These are phyloP conservation scores for Ettlia oleoabundans DNA, from an alignment of 139 green algal species.

Conservation along the genomic window DNA sequence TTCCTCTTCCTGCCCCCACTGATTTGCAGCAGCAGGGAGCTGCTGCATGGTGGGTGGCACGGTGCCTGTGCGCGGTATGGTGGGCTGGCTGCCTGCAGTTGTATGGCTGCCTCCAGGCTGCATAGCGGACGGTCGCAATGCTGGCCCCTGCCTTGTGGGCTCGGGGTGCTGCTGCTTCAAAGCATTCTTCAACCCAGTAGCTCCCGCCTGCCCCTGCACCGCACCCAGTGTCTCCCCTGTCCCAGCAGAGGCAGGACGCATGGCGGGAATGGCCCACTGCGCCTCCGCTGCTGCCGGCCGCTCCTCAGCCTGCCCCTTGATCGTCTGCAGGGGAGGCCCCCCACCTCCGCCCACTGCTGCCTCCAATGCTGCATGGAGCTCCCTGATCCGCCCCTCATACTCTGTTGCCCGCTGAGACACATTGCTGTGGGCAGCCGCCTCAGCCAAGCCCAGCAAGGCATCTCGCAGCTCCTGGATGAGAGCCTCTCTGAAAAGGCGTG, in stretches of 20 bases:
- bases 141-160: too few relatives aligned
- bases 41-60: too few relatives aligned
- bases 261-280: slow-evolving; percentile 4
- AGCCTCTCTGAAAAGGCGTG: slow-evolving; percentile 42
- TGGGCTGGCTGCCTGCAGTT: too few relatives aligned
- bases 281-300: background rate
- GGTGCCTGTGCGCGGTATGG: too few relatives aligned
- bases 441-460: slow-evolving; percentile 24
- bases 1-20: background rate
- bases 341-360: background rate
- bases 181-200: too few relatives aligned
- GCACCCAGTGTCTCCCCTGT: too few relatives aligned
- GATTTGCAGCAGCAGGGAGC: background rate
- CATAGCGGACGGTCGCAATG: too few relatives aligned
- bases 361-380: slow-evolving; percentile 22
- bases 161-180: too few relatives aligned
- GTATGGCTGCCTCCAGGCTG: too few relatives aligned
- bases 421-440: background rate
- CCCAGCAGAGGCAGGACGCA: background rate
- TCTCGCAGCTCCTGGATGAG: slow-evolving; percentile 56
- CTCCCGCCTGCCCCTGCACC: too few relatives aligned
- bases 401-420: background rate
- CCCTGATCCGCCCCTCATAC: slow-evolving; percentile 11
- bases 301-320: background rate
- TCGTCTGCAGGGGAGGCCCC: background rate